These are phyloP conservation scores for Yueomyces sinensis DNA, from an alignment of 805 yeast genomes.

Conservation along the genomic window DNA sequence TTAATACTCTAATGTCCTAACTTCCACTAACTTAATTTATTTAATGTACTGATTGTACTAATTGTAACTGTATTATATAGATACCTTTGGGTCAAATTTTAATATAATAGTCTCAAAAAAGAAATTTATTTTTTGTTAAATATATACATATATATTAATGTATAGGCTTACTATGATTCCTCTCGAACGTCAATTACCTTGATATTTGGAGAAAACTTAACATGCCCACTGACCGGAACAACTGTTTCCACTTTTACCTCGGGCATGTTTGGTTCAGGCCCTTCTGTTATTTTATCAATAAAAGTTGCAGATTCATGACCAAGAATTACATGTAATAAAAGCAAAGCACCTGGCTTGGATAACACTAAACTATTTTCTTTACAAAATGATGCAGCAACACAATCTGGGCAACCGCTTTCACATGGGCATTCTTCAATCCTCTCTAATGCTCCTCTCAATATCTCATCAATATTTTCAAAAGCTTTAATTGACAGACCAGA, in stretches of 20 bases:
- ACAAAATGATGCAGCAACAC: slow-evolving; percentile 77
- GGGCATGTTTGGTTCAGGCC: slow-evolving; percentile 72
- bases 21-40: no score
- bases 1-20: slow-evolving; percentile 62
- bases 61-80: no score
- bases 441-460: slow-evolving; percentile 45
- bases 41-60: no score
- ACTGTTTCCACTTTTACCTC: slow-evolving; percentile 56
- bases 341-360: slow-evolving; percentile 73
- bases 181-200: slow-evolving; percentile 33
- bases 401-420: slow-evolving; percentile 60
- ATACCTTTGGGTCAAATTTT: no score
- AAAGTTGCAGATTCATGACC: slow-evolving; percentile 32
- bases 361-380: slow-evolving; percentile 70
- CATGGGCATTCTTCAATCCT: slow-evolving; percentile 54
- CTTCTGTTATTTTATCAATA: slow-evolving; percentile 34
- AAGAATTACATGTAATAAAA: slow-evolving; percentile 49
- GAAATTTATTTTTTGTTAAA: no score
- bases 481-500: slow-evolving; percentile 72
- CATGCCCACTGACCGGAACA: slow-evolving; percentile 37
- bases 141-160: neutral
- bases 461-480: slow-evolving; percentile 60
- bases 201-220: slow-evolving; percentile 50
- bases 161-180: neutral
- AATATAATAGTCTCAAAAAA: no score